Evolutionary conservation across 2,329 filamentous ascomycete species (phyloP).

Genomic region (Ceratocystis diversiconidia): DNA sequence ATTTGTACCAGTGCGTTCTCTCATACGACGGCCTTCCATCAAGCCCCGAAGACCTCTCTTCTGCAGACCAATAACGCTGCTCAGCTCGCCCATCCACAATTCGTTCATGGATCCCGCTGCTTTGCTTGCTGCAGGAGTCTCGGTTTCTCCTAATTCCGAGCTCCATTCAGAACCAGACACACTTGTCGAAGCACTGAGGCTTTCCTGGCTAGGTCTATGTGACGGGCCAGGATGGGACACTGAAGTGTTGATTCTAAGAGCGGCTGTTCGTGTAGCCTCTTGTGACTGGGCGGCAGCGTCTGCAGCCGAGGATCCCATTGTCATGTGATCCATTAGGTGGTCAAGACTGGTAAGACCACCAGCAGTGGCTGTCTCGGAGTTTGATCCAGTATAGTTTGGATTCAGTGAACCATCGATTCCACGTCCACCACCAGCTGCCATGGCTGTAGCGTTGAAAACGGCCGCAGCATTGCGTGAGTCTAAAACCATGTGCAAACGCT

Average conservation of each 20-base stretch:
- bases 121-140: conserved; percentile 27
- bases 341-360: conserved; percentile 11
- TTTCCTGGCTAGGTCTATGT: conserved; percentile 31
- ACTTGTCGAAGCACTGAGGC: conserved; percentile 37
- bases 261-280: conserved; percentile 26
- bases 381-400: conserved; percentile 42
- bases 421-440: conserved; percentile 87
- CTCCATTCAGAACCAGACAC: conserved; percentile 43
- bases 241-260: conserved; percentile 36
- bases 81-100: conserved; percentile 68
- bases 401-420: conserved; percentile 56
- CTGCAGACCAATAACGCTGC: conserved; percentile 86
- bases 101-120: conserved; percentile 30
- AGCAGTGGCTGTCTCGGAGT: conserved; percentile 25
- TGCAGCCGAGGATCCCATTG: conserved; percentile 7
- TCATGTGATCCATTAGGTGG: conserved; percentile 13
- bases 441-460: conserved; percentile 94
- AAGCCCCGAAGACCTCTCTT: conserved; percentile 81
- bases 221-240: conserved; percentile 24
- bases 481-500: conserved; percentile 74
- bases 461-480: conserved; percentile 91
- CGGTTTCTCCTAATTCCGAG: conserved; percentile 38
- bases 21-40: conserved; percentile 83
- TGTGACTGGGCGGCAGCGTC: conserved; percentile 6
- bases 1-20: conserved; percentile 49